Evolutionary conservation across 169 alveolate genomes (phyloP), one percentile per base, ranked within the genome.

Genomic region (Haemoproteus tartakovskyi): DNA sequence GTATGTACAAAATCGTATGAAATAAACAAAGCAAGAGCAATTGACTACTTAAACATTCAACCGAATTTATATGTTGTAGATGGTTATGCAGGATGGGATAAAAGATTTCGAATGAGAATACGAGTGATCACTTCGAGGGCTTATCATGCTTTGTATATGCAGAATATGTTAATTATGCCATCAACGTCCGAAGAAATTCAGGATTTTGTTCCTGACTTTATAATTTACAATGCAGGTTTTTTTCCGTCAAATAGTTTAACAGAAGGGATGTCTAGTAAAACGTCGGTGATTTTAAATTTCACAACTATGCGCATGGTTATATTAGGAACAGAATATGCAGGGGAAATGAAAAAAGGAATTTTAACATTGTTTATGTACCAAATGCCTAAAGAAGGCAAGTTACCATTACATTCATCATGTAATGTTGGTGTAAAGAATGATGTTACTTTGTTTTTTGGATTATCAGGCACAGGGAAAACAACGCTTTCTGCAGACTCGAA

Each of bases 401-500:
- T 96, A 78, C 95, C 98, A n/a, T 89, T 96, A 86, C 99, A 96
- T 87, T 95, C 98, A n/a, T 92, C 97, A 57, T 96, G 98, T 51
- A 96, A 95, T 83, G 95, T 95, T 54, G 98, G 98, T 18, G 47
- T 57, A 36, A 79, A 85, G 6, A 97, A 96, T 56, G 98, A 95
- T 78, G 97, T 95, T 27, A 92, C 98, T 21, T 85, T 97, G 63
- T 93, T 95, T 79, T 97, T 97, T 80, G 99, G 99, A 4, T 92
- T 97, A n/a, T 90, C 97, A 26, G 99, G 99, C 29, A 97, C 99
- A 22, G 99, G 99, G 12, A 97, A 97, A 87, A 97, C 99, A 26
- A 97, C 99, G 4, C 87, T 97, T 47, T 92, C 97, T 9, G 98
- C 99, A 12, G 99, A 96, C 78, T 96, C 98, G 12, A 60, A 88